Percentiles rank a stretch among this genome's conserved stretches.
Conservation (phyloP, 495 filamentous ascomycete genomes). For the Margaritispora aquatica region DNA sequence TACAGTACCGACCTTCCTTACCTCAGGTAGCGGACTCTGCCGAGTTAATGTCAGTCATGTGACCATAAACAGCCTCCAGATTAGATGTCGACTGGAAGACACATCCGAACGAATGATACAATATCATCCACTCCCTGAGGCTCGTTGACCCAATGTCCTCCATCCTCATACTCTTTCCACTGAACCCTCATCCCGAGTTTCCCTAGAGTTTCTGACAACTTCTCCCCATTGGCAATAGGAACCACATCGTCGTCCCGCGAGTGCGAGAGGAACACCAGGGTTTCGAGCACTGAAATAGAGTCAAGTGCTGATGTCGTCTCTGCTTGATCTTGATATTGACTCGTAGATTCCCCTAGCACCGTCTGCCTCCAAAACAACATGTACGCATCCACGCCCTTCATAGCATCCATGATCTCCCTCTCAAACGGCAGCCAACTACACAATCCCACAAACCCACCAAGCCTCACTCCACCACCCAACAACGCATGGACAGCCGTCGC, state of each 20-base stretch:
- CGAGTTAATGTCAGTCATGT: too few species aligned
- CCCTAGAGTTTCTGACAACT: constrained; percentile 33
- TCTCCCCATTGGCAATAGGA: constrained; percentile 35
- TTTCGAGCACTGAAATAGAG: constrained; percentile 7
- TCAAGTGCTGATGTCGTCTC: not conserved
- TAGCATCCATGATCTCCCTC: constrained; percentile 15
- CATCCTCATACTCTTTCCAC: constrained; percentile 43
- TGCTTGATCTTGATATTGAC: too few species aligned
- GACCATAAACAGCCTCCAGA: too few species aligned
- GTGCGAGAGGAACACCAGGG: constrained; percentile 49
- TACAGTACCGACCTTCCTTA: too few species aligned
- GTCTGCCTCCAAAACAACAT: too few species aligned
- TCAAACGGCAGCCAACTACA: constrained; percentile 50
- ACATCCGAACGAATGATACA: constrained; percentile 34
- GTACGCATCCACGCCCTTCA: too few species aligned
- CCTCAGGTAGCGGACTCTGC: too few species aligned
- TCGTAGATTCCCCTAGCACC: too few species aligned
- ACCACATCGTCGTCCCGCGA: constrained; percentile 45
- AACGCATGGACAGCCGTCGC: constrained; percentile 40
- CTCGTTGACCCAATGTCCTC: constrained; percentile 54
- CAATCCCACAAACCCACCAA: constrained; percentile 47
- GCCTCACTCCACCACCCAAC: constrained; percentile 24
- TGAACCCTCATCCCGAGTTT: constrained; percentile 37
- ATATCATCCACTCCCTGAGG: constrained; percentile 45
- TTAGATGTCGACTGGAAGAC: too few species aligned